Base-by-base conservation (phyloP, 1,139 yeast genomes). In the Petasospora rhodanensis region DNA sequence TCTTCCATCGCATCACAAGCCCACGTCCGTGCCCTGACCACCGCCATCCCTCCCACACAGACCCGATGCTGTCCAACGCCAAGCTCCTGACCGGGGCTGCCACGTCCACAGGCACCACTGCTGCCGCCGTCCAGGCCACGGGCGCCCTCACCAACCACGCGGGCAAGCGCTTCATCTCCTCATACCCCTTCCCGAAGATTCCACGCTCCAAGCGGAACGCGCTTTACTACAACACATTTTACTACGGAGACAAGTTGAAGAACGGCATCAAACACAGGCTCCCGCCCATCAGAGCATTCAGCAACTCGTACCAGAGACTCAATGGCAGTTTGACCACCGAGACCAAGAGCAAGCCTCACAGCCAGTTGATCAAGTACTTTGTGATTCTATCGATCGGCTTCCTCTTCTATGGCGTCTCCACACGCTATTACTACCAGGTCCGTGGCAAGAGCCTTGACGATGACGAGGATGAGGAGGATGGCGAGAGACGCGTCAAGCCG, bases 121-220 rank as follows among this genome's bases (percentile, higher is more conserved):
- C 35, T 9, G 37, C 43, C 1, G 18, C 29, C 21, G 29, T n/a
- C n/a, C 41, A 5, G 34, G 36, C 22, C 22, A 32, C 20, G 30
- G 34, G 16, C 21, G 28, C 28, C 2, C 22, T 39, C 11, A n/a
- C 18, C 17, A 23, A 7, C 17, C 38, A 36, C 24, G 31, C 34
- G 2, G 47, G 48, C 18, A 22, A 41, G n/a, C 34, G 50, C 21
- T 39, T 48, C 23, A 46, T 46, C 26, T 41, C 52, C 7, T 42
- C 42, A 41, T 70, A 72, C 45, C 66, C 62, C 16, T 74, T 78
- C 47, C 81, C 84, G 2, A 64, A 66, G 40, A 73, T 78, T 34
- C 83, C 85, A 3, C 63, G 83, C 41, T 83, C 85, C 6, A 76
- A 74, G 54, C 58, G 83, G 22, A 73, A 70, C 38, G 69, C 70